These are phyloP conservation scores for Alternaria sp. DNA, from an alignment of 2,329 filamentous ascomycete species.

Conservation along the genomic window DNA sequence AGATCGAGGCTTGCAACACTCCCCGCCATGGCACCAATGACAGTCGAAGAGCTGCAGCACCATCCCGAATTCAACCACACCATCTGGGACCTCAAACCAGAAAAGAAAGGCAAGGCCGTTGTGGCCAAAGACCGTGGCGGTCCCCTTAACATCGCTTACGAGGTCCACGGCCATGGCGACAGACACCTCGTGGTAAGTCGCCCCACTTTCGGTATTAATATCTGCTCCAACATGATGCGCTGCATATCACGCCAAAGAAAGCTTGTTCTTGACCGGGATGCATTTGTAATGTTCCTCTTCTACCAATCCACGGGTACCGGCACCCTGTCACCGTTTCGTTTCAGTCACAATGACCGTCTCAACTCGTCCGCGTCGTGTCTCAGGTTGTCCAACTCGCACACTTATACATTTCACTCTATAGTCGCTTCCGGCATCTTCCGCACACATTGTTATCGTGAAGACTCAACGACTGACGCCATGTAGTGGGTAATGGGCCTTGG, in stretches of 20 bases:
- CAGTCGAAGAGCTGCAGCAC: slow-evolving; percentile 64
- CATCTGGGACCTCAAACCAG: slow-evolving; percentile 73
- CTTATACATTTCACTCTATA: slow-evolving; percentile 4
- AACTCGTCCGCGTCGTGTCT: slow-evolving; percentile 33
- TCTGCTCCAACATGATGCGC: slow-evolving; percentile 19
- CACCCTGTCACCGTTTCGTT: slow-evolving; percentile 42
- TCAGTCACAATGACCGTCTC: slow-evolving; percentile 47
- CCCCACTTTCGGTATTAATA: slow-evolving; percentile 19
- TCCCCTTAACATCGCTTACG: slow-evolving; percentile 77
- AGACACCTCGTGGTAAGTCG: slow-evolving; percentile 73
- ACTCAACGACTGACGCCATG: slow-evolving; percentile 18
- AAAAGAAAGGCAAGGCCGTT: slow-evolving; percentile 64
- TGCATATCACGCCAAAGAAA: slow-evolving; percentile 18
- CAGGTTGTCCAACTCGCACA: slow-evolving; percentile 26
- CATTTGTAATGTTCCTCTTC: slow-evolving; percentile 32
- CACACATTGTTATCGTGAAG: background rate
- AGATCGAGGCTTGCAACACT: background rate
- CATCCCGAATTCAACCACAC: slow-evolving; percentile 72
- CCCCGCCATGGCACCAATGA: slow-evolving; percentile 46
- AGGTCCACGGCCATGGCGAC: slow-evolving; percentile 78
- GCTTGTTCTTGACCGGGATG: background rate
- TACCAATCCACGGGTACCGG: slow-evolving; percentile 10
- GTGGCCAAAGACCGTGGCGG: slow-evolving; percentile 76
- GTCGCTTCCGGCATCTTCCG: slow-evolving; percentile 2
- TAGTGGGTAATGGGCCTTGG: slow-evolving; percentile 85